Conservation (phyloP, 805 yeast genomes). For the Metschnikowia amazonensis region DNA sequence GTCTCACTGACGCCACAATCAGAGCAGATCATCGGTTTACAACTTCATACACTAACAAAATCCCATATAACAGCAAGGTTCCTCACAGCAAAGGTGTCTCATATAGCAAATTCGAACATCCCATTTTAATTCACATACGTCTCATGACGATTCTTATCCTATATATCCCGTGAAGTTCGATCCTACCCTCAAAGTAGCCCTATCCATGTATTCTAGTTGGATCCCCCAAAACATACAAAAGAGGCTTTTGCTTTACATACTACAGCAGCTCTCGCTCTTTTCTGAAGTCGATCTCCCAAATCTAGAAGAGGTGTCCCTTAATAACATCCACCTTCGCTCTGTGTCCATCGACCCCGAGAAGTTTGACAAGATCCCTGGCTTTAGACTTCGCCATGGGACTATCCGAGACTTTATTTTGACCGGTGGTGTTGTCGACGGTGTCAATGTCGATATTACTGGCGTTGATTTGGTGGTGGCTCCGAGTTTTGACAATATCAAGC, state of each 20-base stretch:
- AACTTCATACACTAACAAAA: not conserved
- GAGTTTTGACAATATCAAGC: conserved; percentile 25
- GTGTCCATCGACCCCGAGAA: conserved; percentile 71
- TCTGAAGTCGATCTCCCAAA: conserved; percentile 80
- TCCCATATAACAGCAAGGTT: not conserved
- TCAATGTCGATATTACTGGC: conserved; percentile 55
- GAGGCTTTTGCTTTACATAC: conserved; percentile 70
- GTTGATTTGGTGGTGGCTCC: conserved; percentile 45
- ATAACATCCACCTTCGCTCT: conserved; percentile 50
- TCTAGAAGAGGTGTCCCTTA: conserved; percentile 68
- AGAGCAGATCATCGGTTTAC: not conserved
- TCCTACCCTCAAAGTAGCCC: not conserved
- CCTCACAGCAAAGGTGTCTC: not conserved
- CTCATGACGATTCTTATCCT: not conserved
- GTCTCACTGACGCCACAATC: conserved; percentile 5
- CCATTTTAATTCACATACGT: not conserved
- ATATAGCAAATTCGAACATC: not conserved
- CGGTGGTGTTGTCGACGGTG: conserved; percentile 69
- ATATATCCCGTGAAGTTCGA: not conserved
- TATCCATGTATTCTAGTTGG: conserved; percentile 42
- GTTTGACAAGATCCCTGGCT: conserved; percentile 58
- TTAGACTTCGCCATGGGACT: conserved; percentile 58
- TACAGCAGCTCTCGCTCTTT: conserved; percentile 77
- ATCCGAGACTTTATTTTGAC: conserved; percentile 52
- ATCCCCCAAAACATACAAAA: conserved; percentile 83